Evolutionary conservation across 2,329 filamentous ascomycete species (phyloP).

Genomic region (Fusarium sp.): DNA sequence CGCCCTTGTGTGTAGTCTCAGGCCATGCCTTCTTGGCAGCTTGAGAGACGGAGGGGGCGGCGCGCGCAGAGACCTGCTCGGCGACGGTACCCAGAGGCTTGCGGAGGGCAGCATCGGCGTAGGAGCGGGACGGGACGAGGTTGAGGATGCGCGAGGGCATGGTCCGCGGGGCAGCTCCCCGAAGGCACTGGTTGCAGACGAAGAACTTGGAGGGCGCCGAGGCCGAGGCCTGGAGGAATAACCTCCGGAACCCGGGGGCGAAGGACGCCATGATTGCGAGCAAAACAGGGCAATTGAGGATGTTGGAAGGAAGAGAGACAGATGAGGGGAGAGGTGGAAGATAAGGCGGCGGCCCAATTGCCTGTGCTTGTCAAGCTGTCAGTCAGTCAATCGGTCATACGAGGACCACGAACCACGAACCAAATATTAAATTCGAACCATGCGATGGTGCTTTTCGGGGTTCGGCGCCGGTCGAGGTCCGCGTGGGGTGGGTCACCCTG

Average conservation of each 20-base stretch:
- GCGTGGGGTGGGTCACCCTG: constrained; percentile 5
- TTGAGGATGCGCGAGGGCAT: constrained; percentile 55
- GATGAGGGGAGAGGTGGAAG: constrained; percentile 1
- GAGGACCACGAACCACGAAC: constrained; percentile 10
- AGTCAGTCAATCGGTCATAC: constrained; percentile 37
- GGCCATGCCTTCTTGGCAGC: constrained; percentile 59
- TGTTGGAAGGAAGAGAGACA: not conserved
- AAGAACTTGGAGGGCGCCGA: constrained; percentile 53
- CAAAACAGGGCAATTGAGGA: constrained; percentile 26
- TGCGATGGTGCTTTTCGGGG: constrained; percentile 35
- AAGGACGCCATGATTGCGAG: constrained; percentile 56
- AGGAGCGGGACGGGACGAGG: constrained; percentile 54
- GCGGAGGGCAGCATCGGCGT: constrained; percentile 50
- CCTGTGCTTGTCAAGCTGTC: constrained; percentile 2
- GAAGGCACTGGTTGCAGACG: constrained; percentile 63
- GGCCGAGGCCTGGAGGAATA: constrained; percentile 51
- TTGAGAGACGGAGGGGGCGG: constrained; percentile 37
- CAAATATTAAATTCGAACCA: constrained; percentile 33
- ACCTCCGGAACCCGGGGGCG: constrained; percentile 56
- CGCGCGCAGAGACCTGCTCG: constrained; percentile 41
- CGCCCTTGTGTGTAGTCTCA: constrained; percentile 77
- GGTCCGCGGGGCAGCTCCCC: constrained; percentile 45
- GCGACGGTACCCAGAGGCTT: constrained; percentile 46
- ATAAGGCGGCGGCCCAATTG: constrained; percentile 4
- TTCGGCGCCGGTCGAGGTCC: constrained; percentile 30